Percentiles rank a stretch among this genome's conserved stretches.
Evolutionary conservation across 2,329 filamentous ascomycete species (phyloP).

Genomic region (Exophiala calicioides): DNA sequence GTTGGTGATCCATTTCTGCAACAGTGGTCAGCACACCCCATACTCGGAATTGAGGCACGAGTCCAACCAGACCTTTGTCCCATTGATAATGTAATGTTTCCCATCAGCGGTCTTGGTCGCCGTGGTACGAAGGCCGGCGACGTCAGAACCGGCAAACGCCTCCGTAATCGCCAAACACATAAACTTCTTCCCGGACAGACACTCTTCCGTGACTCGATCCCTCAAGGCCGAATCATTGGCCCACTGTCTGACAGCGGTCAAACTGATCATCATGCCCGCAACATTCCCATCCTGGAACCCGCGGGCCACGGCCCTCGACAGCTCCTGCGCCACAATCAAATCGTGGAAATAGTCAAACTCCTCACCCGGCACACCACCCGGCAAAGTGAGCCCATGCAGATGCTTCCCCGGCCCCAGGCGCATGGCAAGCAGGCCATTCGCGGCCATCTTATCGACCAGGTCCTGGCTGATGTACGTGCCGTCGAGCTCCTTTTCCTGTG

Average conservation of each 20-base stretch:
- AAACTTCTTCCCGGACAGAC: constrained; percentile 66
- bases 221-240: constrained; percentile 64
- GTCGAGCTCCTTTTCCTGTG: constrained; percentile 69
- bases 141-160: constrained; percentile 72
- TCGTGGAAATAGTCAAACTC: constrained; percentile 75
- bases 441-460: constrained; percentile 65
- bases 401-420: constrained; percentile 67
- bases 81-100: constrained; percentile 59
- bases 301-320: constrained; percentile 67
- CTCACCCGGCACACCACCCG: constrained; percentile 67
- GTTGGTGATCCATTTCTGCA: constrained; percentile 80
- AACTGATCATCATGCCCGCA: constrained; percentile 59
- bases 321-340: constrained; percentile 70
- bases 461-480: constrained; percentile 65
- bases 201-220: constrained; percentile 66
- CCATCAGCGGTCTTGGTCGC: constrained; percentile 64
- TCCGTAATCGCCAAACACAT: constrained; percentile 78
- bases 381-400: constrained; percentile 64
- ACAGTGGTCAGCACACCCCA: no score
- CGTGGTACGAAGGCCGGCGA: constrained; percentile 70
- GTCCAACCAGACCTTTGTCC: no score
- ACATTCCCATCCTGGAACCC: constrained; percentile 83
- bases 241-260: constrained; percentile 72
- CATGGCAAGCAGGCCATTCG: constrained; percentile 68
- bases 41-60: no score